A percentile compares a stretch with the other conserved stretches of the same genome.
Conservation (phyloP, 345 rosid genomes). For the Heritiera littoralis region DNA sequence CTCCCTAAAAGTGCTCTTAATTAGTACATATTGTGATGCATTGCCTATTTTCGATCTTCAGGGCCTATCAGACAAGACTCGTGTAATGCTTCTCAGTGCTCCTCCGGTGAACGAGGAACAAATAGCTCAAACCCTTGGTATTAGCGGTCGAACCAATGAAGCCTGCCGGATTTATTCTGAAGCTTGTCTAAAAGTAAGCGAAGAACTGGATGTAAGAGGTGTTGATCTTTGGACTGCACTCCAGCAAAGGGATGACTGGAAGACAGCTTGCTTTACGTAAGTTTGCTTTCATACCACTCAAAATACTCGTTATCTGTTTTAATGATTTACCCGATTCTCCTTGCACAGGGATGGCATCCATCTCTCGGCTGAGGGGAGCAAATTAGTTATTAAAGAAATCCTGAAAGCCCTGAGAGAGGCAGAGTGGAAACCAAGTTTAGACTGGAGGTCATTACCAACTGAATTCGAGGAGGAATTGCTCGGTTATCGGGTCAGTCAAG, state of each 20-base stretch:
- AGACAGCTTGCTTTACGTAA: constrained; percentile 69
- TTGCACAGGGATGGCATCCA: constrained; percentile 71
- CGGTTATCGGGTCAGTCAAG: constrained; percentile 14
- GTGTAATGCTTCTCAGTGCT: constrained; percentile 58
- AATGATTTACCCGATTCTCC: background rate
- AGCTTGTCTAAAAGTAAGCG: constrained; percentile 64
- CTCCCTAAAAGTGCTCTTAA: background rate
- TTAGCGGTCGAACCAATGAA: constrained; percentile 58
- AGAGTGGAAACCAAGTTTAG: constrained; percentile 71
- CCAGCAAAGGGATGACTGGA: constrained; percentile 64
- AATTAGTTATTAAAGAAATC: constrained; percentile 60
- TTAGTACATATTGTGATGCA: background rate
- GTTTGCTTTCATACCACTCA: constrained; percentile 23
- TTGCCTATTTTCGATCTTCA: constrained; percentile 27
- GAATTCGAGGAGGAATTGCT: constrained; percentile 55
- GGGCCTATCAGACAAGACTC: constrained; percentile 74
- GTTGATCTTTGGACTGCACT: constrained; percentile 72
- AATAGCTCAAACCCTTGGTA: constrained; percentile 25
- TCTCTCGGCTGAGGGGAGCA: constrained; percentile 60
- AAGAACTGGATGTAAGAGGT: constrained; percentile 55
- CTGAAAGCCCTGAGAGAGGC: constrained; percentile 55
- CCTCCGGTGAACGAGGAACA: constrained; percentile 79
- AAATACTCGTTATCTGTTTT: too few species aligned
- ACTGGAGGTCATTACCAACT: constrained; percentile 51
- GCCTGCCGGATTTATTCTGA: constrained; percentile 59